Conservation (phyloP, 1,284 basidiomycete species). For the Cutaneotrichosporon cyanovorans region DNA sequence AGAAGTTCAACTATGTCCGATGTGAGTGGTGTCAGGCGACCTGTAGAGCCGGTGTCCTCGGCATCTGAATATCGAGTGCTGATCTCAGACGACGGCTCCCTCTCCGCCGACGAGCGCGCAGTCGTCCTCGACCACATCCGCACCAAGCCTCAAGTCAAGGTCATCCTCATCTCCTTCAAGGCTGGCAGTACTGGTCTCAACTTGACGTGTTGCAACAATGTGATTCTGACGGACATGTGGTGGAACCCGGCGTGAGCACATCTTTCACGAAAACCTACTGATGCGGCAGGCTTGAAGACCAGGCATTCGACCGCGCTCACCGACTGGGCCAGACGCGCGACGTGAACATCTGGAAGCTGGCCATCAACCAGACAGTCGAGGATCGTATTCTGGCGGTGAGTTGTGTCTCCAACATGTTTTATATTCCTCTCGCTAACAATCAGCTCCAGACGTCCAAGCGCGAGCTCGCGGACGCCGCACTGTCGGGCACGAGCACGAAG, state of each 20-base stretch:
- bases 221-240: conserved; percentile 89
- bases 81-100: conserved; percentile 88
- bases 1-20: conserved; percentile 65
- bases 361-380: conserved; percentile 80
- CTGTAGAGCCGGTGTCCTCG: too few species aligned
- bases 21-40: conserved; percentile 55
- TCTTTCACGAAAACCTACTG: too few species aligned
- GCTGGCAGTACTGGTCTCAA: conserved; percentile 90
- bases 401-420: too few species aligned
- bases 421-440: conserved; percentile 43
- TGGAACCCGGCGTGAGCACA: conserved; percentile 76
- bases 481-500: conserved; percentile 81
- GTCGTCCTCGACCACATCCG: conserved; percentile 66
- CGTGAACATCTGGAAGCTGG: conserved; percentile 90
- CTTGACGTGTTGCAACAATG: conserved; percentile 87
- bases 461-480: conserved; percentile 69
- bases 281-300: conserved; percentile 62
- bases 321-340: conserved; percentile 73
- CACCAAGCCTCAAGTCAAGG: conserved; percentile 52
- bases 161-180: conserved; percentile 95
- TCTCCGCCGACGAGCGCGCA: conserved; percentile 69
- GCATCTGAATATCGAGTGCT: too few species aligned
- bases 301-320: conserved; percentile 91
- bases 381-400: conserved; percentile 51
- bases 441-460: conserved; percentile 81